Percentiles rank a stretch among this genome's conserved stretches.
Conservation (phyloP, 2,329 filamentous ascomycete species). For the Beauveria australis region DNA sequence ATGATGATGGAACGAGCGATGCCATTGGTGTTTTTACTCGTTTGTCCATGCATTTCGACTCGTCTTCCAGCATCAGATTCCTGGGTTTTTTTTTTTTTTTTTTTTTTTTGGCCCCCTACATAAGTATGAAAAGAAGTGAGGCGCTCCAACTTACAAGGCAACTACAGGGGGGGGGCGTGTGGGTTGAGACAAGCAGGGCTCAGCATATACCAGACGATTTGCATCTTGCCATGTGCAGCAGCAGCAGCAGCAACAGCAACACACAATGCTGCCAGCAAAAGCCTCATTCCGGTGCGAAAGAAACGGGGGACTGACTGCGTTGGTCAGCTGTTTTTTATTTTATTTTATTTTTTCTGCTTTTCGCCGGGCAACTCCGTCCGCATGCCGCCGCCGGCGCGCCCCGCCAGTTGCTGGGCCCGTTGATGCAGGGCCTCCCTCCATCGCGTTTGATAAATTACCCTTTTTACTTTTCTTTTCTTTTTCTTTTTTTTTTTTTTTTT, state of each 20-base stretch:
- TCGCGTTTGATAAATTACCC: neutral
- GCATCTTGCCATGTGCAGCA: neutral
- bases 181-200: no score
- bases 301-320: neutral
- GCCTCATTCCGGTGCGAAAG: neutral
- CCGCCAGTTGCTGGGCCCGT: neutral
- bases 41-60: neutral
- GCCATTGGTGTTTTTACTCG: no score
- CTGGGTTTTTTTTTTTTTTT: neutral
- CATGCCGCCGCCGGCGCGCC: neutral
- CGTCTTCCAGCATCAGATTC: neutral
- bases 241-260: neutral
- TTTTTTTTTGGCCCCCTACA: conserved; percentile 5
- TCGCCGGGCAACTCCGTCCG: neutral
- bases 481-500: no score
- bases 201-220: no score
- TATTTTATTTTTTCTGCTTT: no score
- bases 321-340: no score
- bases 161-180: neutral
- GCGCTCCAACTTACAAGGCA: neutral
- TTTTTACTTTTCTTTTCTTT: neutral
- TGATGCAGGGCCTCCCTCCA: neutral
- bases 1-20: no score
- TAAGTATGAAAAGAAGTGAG: neutral
- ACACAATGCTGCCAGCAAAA: neutral